These are phyloP conservation scores for Candida maris DNA, from an alignment of 805 yeast species.

Conservation along the genomic window DNA sequence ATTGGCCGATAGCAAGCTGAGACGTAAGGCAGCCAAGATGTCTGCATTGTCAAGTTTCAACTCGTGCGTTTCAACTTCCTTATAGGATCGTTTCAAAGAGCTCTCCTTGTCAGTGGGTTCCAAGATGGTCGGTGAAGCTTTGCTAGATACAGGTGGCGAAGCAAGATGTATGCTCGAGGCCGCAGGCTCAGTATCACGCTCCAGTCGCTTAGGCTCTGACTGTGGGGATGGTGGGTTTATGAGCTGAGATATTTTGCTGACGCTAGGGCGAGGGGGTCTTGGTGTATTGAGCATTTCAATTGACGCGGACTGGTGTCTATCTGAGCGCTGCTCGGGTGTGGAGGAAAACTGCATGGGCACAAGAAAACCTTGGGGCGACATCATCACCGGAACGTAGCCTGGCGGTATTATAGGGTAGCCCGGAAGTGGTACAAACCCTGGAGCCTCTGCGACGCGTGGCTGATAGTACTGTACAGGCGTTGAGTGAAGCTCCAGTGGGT, in stretches of 20 bases:
- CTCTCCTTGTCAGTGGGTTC: background rate
- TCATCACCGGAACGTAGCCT: slow-evolving; percentile 29
- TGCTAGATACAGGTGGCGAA: slow-evolving; percentile 2
- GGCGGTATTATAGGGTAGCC: slow-evolving; percentile 24
- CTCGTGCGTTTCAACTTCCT: background rate
- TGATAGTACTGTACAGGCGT: slow-evolving; percentile 5
- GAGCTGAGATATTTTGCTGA: slow-evolving; percentile 12
- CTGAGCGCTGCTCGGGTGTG: slow-evolving; percentile 11
- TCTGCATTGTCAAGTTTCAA: slow-evolving; percentile 5
- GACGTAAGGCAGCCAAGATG: slow-evolving; percentile 13
- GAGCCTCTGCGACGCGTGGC: slow-evolving; percentile 11
- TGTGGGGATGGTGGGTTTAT: slow-evolving; percentile 15
- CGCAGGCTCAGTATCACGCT: background rate
- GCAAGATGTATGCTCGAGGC: background rate
- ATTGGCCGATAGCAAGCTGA: slow-evolving; percentile 6
- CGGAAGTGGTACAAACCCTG: slow-evolving; percentile 21
- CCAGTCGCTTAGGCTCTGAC: slow-evolving; percentile 2
- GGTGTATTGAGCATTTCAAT: slow-evolving; percentile 1
- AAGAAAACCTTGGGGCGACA: slow-evolving; percentile 29
- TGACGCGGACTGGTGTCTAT: slow-evolving; percentile 1
- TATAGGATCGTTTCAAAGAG: background rate
- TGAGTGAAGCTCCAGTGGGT: slow-evolving; percentile 5
- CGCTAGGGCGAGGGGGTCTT: slow-evolving; percentile 4
- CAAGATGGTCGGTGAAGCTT: background rate
- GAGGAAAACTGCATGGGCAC: slow-evolving; percentile 27